Evolutionary conservation across 352 stramenopile species (phyloP).

Genomic region (Pythium folliculosum): DNA sequence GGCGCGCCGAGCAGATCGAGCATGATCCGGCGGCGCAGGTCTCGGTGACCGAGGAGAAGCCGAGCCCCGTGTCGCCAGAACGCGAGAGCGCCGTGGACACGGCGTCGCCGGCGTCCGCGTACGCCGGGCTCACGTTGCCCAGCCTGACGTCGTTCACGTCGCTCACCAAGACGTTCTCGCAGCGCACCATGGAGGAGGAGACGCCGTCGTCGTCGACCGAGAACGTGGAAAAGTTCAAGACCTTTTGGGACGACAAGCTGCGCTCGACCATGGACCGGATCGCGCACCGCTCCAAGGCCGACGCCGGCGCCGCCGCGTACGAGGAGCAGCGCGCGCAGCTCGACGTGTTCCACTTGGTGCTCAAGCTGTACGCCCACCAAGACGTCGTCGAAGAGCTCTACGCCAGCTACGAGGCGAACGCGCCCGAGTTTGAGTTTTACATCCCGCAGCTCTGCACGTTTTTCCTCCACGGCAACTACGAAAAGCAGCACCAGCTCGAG

Average conservation of each 20-base stretch:
- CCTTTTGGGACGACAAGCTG: constrained; percentile 82
- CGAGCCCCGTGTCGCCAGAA: constrained; percentile 2
- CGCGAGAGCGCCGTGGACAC: constrained; percentile 13
- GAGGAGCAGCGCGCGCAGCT: constrained; percentile 22
- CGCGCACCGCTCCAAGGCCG: constrained; percentile 31
- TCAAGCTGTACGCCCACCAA: constrained; percentile 83
- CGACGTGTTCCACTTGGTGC: constrained; percentile 71
- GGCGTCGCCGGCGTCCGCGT: constrained; percentile 12
- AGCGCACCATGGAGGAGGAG: constrained; percentile 9
- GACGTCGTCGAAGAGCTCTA: constrained; percentile 82
- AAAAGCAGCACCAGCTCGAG: constrained; percentile 80
- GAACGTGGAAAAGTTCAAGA: constrained; percentile 68
- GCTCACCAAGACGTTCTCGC: constrained; percentile 19
- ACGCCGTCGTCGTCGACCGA: constrained; percentile 17
- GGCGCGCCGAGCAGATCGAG: not conserved
- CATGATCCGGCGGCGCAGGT: not conserved
- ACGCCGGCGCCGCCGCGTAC: constrained; percentile 19
- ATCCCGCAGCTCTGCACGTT: constrained; percentile 90
- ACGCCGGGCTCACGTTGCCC: constrained; percentile 17
- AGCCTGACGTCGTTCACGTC: constrained; percentile 30
- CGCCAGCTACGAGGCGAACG: constrained; percentile 61
- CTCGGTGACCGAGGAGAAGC: not conserved
- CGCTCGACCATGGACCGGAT: constrained; percentile 61
- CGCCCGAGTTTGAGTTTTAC: constrained; percentile 86
- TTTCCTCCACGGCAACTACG: constrained; percentile 81